phyloP scores from a whole-genome alignment of 371 early-diverging fungal genomes.

The Apophysomyces trapeziformis region DNA sequence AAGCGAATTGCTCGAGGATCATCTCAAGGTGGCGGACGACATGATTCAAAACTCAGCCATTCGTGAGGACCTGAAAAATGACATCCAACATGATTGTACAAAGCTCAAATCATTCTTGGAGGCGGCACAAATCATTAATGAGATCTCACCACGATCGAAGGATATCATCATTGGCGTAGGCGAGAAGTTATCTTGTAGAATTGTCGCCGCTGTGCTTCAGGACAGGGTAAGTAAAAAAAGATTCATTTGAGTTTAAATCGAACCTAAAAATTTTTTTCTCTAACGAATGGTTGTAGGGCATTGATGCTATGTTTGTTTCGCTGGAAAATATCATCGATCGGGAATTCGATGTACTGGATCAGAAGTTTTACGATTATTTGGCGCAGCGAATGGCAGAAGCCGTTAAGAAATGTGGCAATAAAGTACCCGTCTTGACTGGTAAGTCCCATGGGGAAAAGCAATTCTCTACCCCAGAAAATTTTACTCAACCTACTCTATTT shows the following conservation, averaged over 20 bases:
- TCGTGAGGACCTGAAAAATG: constrained; percentile 54
- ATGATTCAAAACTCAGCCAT: constrained; percentile 60
- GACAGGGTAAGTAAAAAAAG: constrained; percentile 51
- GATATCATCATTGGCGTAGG: constrained; percentile 96
- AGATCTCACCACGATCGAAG: constrained; percentile 93
- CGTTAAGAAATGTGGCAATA: constrained; percentile 65
- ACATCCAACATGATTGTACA: constrained; percentile 76
- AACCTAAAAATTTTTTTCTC: constrained; percentile 4
- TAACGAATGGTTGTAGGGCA: constrained; percentile 52
- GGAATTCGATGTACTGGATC: constrained; percentile 84
- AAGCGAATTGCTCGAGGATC: constrained; percentile 79
- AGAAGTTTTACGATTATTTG: constrained; percentile 92
- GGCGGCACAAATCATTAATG: constrained; percentile 96
- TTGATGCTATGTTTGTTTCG: constrained; percentile 84
- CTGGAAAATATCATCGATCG: constrained; percentile 84
- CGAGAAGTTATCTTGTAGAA: constrained; percentile 90
- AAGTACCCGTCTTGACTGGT: constrained; percentile 89
- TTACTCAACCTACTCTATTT: neutral
- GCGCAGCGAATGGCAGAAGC: constrained; percentile 68
- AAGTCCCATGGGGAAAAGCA: constrained; percentile 2
- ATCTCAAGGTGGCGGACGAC: constrained; percentile 73
- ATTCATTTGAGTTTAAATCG: constrained; percentile 6
- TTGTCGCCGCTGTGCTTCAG: constrained; percentile 84
- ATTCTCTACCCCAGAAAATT: no score
- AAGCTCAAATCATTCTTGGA: constrained; percentile 83